Evolutionary conservation across 139 green algal genomes (phyloP), one percentile per base, ranked within the genome.

Genomic region (Cymbomonas tetramitiformis): DNA sequence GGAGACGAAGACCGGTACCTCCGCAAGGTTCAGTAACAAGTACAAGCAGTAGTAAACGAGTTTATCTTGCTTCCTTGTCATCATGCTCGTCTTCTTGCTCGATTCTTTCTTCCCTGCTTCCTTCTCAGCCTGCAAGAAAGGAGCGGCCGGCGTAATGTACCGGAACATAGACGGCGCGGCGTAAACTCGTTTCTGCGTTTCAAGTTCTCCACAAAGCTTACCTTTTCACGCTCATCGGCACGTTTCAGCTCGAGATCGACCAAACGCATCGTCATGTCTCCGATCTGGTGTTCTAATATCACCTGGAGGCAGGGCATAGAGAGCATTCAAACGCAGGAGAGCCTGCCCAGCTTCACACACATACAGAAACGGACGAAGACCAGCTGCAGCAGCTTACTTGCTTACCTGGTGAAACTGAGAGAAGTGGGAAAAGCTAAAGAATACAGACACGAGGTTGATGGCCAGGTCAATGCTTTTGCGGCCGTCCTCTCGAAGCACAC

Each of bases 1-100:
- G n/a, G n/a, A n/a, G n/a, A n/a, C n/a, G n/a, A 93, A 68, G 19
- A 33, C 63, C 9, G 76, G 56, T 48, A 90, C 82, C 73, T 93
- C 81, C 21, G 77, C 67, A 51, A 94, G 76, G 66, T 88, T 85
- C 29, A 91, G 77, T 70, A 94, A 75, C 70, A 87, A 72, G 34
- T 83, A 81, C 30, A 64, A 57, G 51, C 43, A 69, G 31, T 63
- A 10, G 61, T 64, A 69, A 23, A 69, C 3, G 4, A 69, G 54
- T 40, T 39, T 8, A 24, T 69, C 61, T 40, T 69, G 61, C 18
- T 68, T 65, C 29, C 31, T 19, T 15, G 19, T 7, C 40, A 61
- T 30, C 12, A 29, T 49, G 5, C 21, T 61, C 39, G 15, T 60
- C 38, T 60, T 23, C 53, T n/a, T n/a, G n/a, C n/a, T n/a, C n/a